Conservation (phyloP, 2,329 filamentous ascomycete species). For the Ophiostoma pallidulum region DNA sequence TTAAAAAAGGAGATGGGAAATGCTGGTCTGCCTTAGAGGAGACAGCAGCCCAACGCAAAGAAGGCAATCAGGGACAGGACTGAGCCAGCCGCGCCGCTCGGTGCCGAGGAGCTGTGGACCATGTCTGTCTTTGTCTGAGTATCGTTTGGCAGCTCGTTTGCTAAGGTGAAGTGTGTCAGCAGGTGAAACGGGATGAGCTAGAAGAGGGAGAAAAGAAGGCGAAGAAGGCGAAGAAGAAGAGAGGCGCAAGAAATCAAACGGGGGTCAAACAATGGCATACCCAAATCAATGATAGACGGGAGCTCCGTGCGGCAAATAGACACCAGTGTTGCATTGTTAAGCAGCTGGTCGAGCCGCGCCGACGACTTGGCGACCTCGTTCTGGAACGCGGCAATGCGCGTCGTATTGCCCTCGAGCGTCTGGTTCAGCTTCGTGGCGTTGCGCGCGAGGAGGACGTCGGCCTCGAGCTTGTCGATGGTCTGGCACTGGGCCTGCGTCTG, state of each 20-base stretch:
- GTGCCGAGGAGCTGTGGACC: background rate
- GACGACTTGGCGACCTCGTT: slow-evolving; percentile 21
- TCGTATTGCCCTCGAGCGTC: slow-evolving; percentile 28
- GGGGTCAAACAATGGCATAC: no score
- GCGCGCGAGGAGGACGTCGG: slow-evolving; percentile 17
- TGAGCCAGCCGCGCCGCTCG: background rate
- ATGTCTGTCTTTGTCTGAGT: background rate
- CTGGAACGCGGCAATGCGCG: slow-evolving; percentile 27
- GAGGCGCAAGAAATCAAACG: no score
- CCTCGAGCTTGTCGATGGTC: slow-evolving; percentile 16
- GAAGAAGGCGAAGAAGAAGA: no score
- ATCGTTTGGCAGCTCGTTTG: slow-evolving; percentile 1
- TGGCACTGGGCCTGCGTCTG: slow-evolving; percentile 16
- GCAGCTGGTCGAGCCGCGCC: slow-evolving; percentile 23
- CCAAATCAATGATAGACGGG: background rate
- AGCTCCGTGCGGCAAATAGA: slow-evolving; percentile 5
- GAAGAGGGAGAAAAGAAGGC: background rate
- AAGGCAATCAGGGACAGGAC: slow-evolving; percentile 5
- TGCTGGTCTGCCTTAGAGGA: slow-evolving; percentile 7
- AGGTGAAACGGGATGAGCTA: no score
- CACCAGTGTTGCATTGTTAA: slow-evolving; percentile 27
- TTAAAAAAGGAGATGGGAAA: no score
- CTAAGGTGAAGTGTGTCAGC: no score
- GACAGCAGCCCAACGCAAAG: slow-evolving; percentile 2
- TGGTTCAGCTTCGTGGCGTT: slow-evolving; percentile 25